Percentiles rank a stretch among this genome's conserved stretches.
Evolutionary conservation across 305 asterid genomes (phyloP).

Genomic region (Fraxinus floribunda): DNA sequence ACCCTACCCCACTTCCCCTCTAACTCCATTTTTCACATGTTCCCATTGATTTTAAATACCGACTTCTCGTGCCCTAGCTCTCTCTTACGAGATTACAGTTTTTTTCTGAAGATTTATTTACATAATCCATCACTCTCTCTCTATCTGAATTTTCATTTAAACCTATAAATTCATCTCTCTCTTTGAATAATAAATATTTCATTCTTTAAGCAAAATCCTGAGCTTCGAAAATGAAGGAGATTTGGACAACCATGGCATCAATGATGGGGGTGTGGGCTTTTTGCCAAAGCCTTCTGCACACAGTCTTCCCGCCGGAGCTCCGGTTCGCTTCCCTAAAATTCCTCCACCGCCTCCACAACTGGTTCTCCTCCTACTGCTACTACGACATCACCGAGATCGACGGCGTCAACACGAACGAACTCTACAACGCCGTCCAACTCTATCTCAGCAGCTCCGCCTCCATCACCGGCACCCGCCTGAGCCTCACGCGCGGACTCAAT

Average conservation of each 20-base stretch:
- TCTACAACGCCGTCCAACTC: constrained; percentile 82
- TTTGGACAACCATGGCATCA: constrained; percentile 64
- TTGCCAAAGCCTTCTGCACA: constrained; percentile 54
- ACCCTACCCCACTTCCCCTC: background rate
- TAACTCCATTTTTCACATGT: background rate
- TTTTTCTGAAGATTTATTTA: background rate
- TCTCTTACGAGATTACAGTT: constrained; percentile 3
- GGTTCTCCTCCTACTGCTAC: constrained; percentile 78
- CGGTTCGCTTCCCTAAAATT: constrained; percentile 45
- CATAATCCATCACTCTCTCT: constrained; percentile 10
- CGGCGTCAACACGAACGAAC: constrained; percentile 96
- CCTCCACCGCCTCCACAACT: constrained; percentile 47
- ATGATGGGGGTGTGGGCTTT: constrained; percentile 73
- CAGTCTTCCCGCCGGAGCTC: constrained; percentile 63
- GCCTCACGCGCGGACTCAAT: constrained; percentile 69
- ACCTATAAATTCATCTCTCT: background rate
- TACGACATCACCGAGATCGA: constrained; percentile 87
- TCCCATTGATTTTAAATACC: background rate
- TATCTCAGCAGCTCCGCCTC: constrained; percentile 85
- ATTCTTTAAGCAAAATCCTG: background rate
- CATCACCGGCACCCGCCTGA: constrained; percentile 62
- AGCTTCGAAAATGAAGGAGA: constrained; percentile 42
- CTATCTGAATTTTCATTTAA: background rate
- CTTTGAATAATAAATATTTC: background rate
- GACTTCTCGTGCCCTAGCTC: background rate